A percentile compares a stretch with the other conserved stretches of the same genome.
Conservation (phyloP, 192 early-diverging fungal genomes). For the Coemansia sp. region DNA sequence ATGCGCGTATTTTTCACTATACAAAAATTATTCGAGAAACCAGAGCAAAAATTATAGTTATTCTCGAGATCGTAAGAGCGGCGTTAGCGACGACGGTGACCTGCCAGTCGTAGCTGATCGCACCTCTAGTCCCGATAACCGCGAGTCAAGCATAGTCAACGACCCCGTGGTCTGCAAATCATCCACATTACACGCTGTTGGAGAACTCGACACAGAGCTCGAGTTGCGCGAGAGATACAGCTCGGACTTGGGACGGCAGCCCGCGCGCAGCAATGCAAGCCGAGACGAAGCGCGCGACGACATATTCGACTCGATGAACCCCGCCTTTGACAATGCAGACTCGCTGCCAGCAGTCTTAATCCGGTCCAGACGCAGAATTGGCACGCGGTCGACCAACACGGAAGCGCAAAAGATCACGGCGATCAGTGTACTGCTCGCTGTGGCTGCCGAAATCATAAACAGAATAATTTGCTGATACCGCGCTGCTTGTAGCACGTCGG, state of each 20-base stretch:
- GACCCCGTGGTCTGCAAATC: not conserved
- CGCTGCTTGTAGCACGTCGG: slow-evolving; percentile 74
- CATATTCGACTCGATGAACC: not conserved
- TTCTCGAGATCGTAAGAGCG: too few species aligned
- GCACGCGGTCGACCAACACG: slow-evolving; percentile 34
- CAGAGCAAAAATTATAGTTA: too few species aligned
- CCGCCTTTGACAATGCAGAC: not conserved
- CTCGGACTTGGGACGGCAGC: slow-evolving; percentile 23
- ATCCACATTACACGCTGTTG: not conserved
- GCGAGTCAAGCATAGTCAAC: too few species aligned
- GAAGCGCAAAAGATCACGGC: slow-evolving; percentile 44
- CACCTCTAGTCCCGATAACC: too few species aligned
- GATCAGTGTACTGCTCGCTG: slow-evolving; percentile 62
- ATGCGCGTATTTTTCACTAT: too few species aligned
- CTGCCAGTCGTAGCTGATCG: too few species aligned
- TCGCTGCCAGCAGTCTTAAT: slow-evolving; percentile 1
- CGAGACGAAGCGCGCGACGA: slow-evolving; percentile 9
- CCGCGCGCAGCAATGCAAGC: slow-evolving; percentile 12
- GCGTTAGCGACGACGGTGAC: too few species aligned
- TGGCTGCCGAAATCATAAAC: slow-evolving; percentile 82
- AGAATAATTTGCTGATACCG: slow-evolving; percentile 82
- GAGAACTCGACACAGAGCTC: slow-evolving; percentile 7
- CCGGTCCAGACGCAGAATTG: slow-evolving; percentile 34
- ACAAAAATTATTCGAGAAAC: too few species aligned
- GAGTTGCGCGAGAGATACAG: slow-evolving; percentile 19